These are phyloP conservation scores for Stylonectria norvegica DNA, from an alignment of 2,329 filamentous ascomycete species.

Conservation along the genomic window DNA sequence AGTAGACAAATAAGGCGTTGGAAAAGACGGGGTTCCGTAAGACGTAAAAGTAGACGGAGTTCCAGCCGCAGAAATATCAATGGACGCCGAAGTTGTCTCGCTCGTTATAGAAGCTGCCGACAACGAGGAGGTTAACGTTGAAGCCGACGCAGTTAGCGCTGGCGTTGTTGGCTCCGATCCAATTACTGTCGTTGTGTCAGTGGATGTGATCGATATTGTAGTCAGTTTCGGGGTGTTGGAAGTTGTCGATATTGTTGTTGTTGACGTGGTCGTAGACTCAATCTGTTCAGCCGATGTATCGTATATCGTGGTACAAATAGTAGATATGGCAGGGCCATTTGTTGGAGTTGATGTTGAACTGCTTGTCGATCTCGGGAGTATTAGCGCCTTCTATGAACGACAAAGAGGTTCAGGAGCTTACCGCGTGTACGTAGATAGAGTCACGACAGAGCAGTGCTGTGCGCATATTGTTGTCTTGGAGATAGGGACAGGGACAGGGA, in stretches of 20 bases:
- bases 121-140: too few species aligned
- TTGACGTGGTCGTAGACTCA: slow-evolving; percentile 1
- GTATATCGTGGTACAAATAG: slow-evolving; percentile 21
- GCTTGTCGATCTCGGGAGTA: slow-evolving; percentile 1
- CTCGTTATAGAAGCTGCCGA: too few species aligned
- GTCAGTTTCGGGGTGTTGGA: slow-evolving; percentile 2
- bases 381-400: not conserved
- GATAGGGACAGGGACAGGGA: not conserved
- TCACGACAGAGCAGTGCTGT: slow-evolving; percentile 17
- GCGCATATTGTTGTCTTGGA: slow-evolving; percentile 20
- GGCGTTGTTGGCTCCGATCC: too few species aligned
- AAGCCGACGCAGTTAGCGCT: too few species aligned
- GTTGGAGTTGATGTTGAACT: slow-evolving; percentile 8
- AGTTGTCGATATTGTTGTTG: slow-evolving; percentile 6
- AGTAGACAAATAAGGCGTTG: slow-evolving; percentile 7
- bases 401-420: slow-evolving; percentile 8
- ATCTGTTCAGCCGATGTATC: slow-evolving; percentile 5
- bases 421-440: slow-evolving; percentile 19
- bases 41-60: too few species aligned
- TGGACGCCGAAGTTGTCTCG: too few species aligned
- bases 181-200: too few species aligned
- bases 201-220: too few species aligned
- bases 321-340: slow-evolving; percentile 9
- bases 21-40: slow-evolving; percentile 3
- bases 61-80: too few species aligned